phyloP scores from a whole-genome alignment of 129 eudicot species.

The Calendula officinalis region DNA sequence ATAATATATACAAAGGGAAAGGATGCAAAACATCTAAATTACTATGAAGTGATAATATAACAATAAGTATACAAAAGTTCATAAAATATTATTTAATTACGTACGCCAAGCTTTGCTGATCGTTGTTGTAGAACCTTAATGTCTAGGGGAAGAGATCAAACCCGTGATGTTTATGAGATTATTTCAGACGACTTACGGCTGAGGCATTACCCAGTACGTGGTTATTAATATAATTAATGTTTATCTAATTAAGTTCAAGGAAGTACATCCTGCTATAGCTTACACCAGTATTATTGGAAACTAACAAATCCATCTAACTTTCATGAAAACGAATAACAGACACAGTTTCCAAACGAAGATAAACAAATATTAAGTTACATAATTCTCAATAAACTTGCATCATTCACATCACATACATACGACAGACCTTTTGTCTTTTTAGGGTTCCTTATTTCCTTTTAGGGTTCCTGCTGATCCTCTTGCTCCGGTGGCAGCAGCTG shows the following conservation, averaged over 20 bases:
- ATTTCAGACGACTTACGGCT: too few species aligned
- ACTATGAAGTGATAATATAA: too few species aligned
- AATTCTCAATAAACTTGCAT: constrained; percentile 3
- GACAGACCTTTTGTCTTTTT: constrained; percentile 18
- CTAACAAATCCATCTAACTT: neutral
- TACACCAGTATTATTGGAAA: constrained; percentile 16
- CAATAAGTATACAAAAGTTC: too few species aligned
- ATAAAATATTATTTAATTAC: too few species aligned
- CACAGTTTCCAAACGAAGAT: neutral
- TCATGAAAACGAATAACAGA: constrained; percentile 20
- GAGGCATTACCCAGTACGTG: too few species aligned
- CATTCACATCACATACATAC: constrained; percentile 11
- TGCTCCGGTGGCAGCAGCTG: constrained; percentile 12
- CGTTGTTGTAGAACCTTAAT: too few species aligned
- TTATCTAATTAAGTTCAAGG: neutral
- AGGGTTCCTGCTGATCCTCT: constrained; percentile 31
- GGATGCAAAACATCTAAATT: too few species aligned
- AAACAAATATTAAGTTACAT: neutral
- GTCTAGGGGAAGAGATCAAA: too few species aligned
- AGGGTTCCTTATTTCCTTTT: constrained; percentile 6
- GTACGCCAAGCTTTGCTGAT: too few species aligned
- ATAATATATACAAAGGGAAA: too few species aligned
- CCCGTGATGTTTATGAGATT: too few species aligned
- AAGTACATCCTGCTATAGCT: constrained; percentile 5
- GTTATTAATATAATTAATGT: too few species aligned